Conservation (phyloP, 805 yeast genomes). For the Ogataea populi-albae region DNA sequence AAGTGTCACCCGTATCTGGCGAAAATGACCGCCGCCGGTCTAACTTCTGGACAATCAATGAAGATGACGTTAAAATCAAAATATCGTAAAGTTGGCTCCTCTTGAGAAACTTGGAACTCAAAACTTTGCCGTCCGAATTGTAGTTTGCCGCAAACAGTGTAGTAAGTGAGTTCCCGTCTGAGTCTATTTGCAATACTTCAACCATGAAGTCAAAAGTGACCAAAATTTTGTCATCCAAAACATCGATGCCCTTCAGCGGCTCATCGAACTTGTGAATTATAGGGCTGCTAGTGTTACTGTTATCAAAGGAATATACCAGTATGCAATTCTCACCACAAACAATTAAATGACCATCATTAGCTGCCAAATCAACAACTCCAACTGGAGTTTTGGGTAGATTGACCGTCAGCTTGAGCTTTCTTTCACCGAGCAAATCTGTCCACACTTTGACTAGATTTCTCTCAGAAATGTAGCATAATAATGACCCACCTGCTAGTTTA, state of each 20-base stretch:
- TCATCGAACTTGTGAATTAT: constrained; percentile 6
- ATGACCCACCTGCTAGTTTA: constrained; percentile 6
- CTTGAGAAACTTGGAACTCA: constrained; percentile 19
- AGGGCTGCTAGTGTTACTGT: background rate
- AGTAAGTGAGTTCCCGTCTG: constrained; percentile 9
- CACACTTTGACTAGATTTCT: constrained; percentile 20
- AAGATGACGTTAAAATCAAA: constrained; percentile 22
- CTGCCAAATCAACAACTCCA: constrained; percentile 15
- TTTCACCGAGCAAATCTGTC: constrained; percentile 12
- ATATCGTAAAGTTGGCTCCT: constrained; percentile 16
- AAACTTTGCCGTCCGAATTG: constrained; percentile 15
- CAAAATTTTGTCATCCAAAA: constrained; percentile 18
- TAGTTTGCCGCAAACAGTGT: constrained; percentile 17
- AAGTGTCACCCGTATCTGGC: constrained; percentile 1
- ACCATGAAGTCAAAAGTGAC: constrained; percentile 17
- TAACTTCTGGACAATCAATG: constrained; percentile 22
- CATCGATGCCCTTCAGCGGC: constrained; percentile 16
- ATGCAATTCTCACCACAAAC: constrained; percentile 15
- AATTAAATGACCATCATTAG: constrained; percentile 14
- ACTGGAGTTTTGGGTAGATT: constrained; percentile 10
- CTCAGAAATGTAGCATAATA: constrained; percentile 22
- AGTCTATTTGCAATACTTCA: constrained; percentile 17
- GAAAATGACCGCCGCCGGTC: constrained; percentile 3
- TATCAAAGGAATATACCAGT: constrained; percentile 7
- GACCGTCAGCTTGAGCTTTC: constrained; percentile 10